A percentile compares a stretch with the other conserved stretches of the same genome.
These are phyloP conservation scores for Linum lewisii DNA, from an alignment of 345 rosid genomes.

Conservation along the genomic window DNA sequence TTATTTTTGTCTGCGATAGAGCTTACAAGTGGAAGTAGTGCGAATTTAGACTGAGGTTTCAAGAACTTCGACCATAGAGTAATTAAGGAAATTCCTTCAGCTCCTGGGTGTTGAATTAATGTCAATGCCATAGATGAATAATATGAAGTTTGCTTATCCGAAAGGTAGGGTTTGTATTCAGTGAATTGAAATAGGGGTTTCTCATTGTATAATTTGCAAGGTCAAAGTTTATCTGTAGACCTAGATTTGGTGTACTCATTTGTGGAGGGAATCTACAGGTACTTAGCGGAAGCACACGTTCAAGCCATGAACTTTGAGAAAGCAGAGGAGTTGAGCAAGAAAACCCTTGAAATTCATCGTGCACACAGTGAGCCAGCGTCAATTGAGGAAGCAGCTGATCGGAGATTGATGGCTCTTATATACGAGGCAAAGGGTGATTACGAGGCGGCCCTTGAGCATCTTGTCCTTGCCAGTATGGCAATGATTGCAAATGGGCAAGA, in stretches of 20 bases:
- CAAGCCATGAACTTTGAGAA: conserved; percentile 98
- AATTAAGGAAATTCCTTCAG: neutral
- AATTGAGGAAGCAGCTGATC: conserved; percentile 93
- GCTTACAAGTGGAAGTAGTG: neutral
- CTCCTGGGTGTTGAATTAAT: neutral
- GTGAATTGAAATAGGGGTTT: neutral
- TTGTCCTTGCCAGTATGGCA: conserved; percentile 98
- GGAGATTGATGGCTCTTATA: conserved; percentile 84
- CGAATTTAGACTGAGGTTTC: neutral
- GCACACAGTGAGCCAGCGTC: conserved; percentile 98
- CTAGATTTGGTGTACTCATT: neutral
- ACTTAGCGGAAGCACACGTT: conserved; percentile 94
- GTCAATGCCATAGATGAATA: neutral
- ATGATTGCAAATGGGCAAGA: conserved; percentile 95
- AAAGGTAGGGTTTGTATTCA: neutral
- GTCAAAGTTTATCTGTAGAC: neutral
- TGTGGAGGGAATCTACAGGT: conserved; percentile 31
- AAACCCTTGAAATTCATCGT: conserved; percentile 87
- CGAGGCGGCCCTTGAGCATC: conserved; percentile 88
- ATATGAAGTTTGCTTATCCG: neutral
- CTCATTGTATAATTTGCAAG: neutral
- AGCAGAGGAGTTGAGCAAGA: conserved; percentile 91
- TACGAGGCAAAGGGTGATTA: conserved; percentile 95
- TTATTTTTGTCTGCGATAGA: neutral
- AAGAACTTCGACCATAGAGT: neutral